Conservation (phyloP, 1,284 basidiomycete genomes). For the Rugiboletus extremiorientalis region DNA sequence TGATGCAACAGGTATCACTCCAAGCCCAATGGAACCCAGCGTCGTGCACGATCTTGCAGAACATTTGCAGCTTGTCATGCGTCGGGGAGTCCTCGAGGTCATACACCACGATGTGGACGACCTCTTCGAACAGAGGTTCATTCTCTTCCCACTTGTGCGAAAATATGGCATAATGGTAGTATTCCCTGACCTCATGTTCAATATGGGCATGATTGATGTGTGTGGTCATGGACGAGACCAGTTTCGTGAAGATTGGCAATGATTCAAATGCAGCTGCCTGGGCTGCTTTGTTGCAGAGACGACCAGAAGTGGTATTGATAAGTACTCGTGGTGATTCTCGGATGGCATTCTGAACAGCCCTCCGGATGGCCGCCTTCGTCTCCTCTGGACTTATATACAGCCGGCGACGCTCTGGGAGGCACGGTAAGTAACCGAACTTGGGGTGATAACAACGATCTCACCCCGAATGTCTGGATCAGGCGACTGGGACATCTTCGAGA, state of each 20-base stretch:
- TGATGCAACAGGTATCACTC: constrained; percentile 2
- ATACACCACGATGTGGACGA: not conserved
- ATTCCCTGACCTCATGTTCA: not conserved
- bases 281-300: not conserved
- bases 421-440: not conserved
- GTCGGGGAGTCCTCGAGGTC: not conserved
- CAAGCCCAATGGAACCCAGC: not conserved
- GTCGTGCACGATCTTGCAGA: not conserved
- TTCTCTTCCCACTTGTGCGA: constrained; percentile 7
- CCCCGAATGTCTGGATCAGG: not conserved
- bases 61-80: constrained; percentile 7
- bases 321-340: constrained; percentile 6
- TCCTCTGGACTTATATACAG: not conserved
- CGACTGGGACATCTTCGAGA: not conserved
- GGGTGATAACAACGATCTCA: not conserved
- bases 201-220: not conserved
- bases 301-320: constrained; percentile 4
- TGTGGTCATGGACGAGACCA: not conserved
- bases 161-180: constrained; percentile 3
- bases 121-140: constrained; percentile 8
- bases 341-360: not conserved
- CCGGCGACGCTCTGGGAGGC: not conserved
- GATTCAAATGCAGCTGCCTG: constrained; percentile 3
- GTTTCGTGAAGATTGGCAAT: not conserved
- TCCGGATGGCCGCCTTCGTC: not conserved